A percentile compares a stretch with the other conserved stretches of the same genome.
Evolutionary conservation across 2,329 filamentous ascomycete genomes (phyloP).

Genomic region (Clarireedia paspali): DNA sequence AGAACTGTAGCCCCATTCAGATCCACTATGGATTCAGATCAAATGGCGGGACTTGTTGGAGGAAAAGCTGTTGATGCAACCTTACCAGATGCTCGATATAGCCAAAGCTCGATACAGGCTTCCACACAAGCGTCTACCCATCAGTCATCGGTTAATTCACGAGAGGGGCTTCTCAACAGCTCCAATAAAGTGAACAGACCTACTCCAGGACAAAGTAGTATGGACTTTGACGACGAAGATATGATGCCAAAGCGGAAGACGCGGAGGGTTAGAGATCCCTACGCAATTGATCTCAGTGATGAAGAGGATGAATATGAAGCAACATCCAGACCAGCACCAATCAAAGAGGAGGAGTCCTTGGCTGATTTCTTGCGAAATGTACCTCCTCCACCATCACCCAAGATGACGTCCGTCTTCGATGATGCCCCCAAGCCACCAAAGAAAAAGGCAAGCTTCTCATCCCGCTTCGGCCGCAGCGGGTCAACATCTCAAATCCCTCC

Average conservation of each 20-base stretch:
- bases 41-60: conserved; percentile 49
- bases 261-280: conserved; percentile 76
- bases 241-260: conserved; percentile 66
- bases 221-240: conserved; percentile 23
- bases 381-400: conserved; percentile 52
- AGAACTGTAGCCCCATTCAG: conserved; percentile 79
- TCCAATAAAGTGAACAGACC: conserved; percentile 30
- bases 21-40: conserved; percentile 78
- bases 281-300: conserved; percentile 74
- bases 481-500: conserved; percentile 31
- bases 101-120: conserved; percentile 34
- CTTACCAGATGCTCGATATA: conserved; percentile 46
- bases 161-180: conserved; percentile 55
- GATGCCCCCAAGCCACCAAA: conserved; percentile 12
- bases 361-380: conserved; percentile 67
- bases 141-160: conserved; percentile 54
- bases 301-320: conserved; percentile 29
- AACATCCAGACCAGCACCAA: conserved; percentile 16
- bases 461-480: conserved; percentile 40
- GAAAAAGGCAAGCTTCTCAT: conserved; percentile 60
- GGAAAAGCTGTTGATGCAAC: conserved; percentile 50
- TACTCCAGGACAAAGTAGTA: conserved; percentile 10
- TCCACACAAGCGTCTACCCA: conserved; percentile 11
- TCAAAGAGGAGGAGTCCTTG: conserved; percentile 54
- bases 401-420: conserved; percentile 17